These are phyloP conservation scores for Antarctomyces pellizariae DNA, from an alignment of 495 filamentous ascomycete species.

Conservation along the genomic window DNA sequence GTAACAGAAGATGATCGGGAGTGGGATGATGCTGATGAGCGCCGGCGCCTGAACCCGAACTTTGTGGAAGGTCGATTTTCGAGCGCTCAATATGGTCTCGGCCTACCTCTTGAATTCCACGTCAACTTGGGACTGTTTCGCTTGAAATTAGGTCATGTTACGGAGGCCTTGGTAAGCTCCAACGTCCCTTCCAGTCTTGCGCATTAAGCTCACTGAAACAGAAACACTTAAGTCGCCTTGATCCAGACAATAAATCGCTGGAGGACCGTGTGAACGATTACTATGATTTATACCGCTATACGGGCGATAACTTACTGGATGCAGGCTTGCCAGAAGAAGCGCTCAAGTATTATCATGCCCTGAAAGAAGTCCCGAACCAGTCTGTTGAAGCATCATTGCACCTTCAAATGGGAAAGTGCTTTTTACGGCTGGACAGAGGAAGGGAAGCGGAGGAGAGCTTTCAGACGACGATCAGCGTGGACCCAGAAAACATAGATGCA, in stretches of 20 bases:
- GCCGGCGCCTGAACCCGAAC: constrained; percentile 29
- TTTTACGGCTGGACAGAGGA: constrained; percentile 31
- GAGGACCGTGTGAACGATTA: constrained; percentile 33
- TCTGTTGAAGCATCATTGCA: constrained; percentile 36
- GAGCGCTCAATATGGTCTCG: constrained; percentile 39
- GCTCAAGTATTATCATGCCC: constrained; percentile 46
- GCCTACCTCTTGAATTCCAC: constrained; percentile 64
- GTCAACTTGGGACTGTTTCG: constrained; percentile 69
- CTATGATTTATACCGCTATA: constrained; percentile 53
- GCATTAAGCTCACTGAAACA: constrained; percentile 8
- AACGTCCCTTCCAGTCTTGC: background rate
- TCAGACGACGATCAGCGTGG: constrained; percentile 40
- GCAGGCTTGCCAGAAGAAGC: constrained; percentile 33
- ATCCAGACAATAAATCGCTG: constrained; percentile 27
- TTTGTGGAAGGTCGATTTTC: constrained; percentile 31
- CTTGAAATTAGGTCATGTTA: constrained; percentile 36
- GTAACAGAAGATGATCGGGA: constrained; percentile 63
- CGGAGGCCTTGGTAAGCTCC: constrained; percentile 52
- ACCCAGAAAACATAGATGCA: constrained; percentile 42
- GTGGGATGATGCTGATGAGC: constrained; percentile 57
- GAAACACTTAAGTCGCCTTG: constrained; percentile 38
- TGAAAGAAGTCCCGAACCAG: constrained; percentile 30
- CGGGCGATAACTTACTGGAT: constrained; percentile 41
- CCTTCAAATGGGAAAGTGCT: constrained; percentile 53
- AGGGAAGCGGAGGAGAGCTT: constrained; percentile 55